A percentile compares a stretch with the other conserved stretches of the same genome.
phyloP scores from a whole-genome alignment of 2,329 filamentous ascomycete genomes.

The Claviceps pazoutovae region DNA sequence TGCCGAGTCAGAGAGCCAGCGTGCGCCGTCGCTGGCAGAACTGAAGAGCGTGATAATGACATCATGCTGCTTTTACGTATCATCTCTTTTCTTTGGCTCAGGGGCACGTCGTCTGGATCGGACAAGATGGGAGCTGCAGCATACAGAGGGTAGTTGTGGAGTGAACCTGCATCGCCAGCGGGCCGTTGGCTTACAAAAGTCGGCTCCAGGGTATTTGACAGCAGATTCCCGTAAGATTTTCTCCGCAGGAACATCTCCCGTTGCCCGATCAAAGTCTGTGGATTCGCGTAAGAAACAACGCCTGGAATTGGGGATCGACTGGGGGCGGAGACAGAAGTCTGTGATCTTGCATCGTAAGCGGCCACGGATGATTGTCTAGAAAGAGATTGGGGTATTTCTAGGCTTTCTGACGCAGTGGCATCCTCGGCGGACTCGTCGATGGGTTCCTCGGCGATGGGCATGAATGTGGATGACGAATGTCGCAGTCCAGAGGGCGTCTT shows the following conservation, averaged over 20 bases:
- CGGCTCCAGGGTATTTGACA: conserved; percentile 14
- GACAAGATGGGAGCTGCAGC: conserved; percentile 15
- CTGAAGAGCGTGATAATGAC: conserved; percentile 12
- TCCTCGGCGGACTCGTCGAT: conserved; percentile 6
- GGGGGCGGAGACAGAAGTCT: neutral
- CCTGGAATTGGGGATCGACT: conserved; percentile 24
- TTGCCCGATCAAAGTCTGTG: conserved; percentile 41
- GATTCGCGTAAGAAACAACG: conserved; percentile 35
- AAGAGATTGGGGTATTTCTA: neutral
- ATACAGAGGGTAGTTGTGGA: conserved; percentile 23
- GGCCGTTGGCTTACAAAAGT: conserved; percentile 13
- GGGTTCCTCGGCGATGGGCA: conserved; percentile 32
- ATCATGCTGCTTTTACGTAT: conserved; percentile 39
- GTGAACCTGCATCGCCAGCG: conserved; percentile 28
- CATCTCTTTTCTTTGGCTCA: conserved; percentile 51
- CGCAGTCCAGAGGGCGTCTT: conserved; percentile 13
- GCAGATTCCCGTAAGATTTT: conserved; percentile 31
- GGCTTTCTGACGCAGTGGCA: conserved; percentile 5
- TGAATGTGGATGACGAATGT: conserved; percentile 12
- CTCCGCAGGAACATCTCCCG: conserved; percentile 40
- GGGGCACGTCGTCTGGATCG: conserved; percentile 54
- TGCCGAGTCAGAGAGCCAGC: conserved; percentile 10
- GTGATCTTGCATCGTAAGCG: conserved; percentile 9
- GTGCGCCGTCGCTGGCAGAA: conserved; percentile 11
- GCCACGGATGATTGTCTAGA: conserved; percentile 12